These are phyloP conservation scores for Cocos nucifera DNA, from an alignment of 176 grass and related monocot species.

Conservation along the genomic window DNA sequence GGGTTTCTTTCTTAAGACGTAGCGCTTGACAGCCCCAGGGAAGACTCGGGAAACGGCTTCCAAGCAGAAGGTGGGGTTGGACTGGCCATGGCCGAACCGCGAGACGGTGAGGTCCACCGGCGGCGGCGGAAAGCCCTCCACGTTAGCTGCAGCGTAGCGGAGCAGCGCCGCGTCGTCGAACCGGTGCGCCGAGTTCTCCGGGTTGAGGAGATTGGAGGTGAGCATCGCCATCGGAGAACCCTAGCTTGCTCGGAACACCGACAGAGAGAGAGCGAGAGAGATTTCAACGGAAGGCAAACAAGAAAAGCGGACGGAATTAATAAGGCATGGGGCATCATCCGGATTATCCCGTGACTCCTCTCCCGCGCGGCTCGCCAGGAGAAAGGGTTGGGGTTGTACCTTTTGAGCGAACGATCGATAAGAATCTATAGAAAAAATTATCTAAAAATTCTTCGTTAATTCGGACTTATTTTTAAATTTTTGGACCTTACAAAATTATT, in stretches of 20 bases:
- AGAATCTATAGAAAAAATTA: too few relatives aligned
- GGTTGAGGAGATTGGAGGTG: conserved; percentile 56
- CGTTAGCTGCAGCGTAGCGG: conserved; percentile 50
- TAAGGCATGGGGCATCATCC: too few relatives aligned
- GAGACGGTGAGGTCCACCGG: conserved; percentile 26
- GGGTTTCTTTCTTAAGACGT: conserved; percentile 89
- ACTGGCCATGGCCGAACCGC: conserved; percentile 88
- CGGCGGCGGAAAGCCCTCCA: conserved; percentile 49
- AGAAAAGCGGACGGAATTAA: too few relatives aligned
- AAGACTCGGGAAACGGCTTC: conserved; percentile 26
- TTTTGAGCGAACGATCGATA: too few relatives aligned
- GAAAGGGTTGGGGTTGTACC: too few relatives aligned
- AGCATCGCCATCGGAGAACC: conserved; percentile 37
- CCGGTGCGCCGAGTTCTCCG: conserved; percentile 35
- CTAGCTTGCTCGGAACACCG: too few relatives aligned
- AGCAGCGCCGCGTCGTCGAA: conserved; percentile 75
- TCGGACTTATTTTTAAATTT: too few relatives aligned
- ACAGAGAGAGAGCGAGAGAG: too few relatives aligned
- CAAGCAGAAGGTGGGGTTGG: conserved; percentile 88
- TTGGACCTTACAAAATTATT: too few relatives aligned
- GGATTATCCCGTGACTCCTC: too few relatives aligned
- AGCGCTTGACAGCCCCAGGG: conserved; percentile 26
- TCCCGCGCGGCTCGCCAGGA: too few relatives aligned
- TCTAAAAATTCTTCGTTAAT: too few relatives aligned
- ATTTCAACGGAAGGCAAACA: not conserved